Percentiles rank a stretch among this genome's conserved stretches.
These are phyloP conservation scores for Aegilops speltoides DNA, from an alignment of 176 grass and related monocot genomes.

Conservation along the genomic window DNA sequence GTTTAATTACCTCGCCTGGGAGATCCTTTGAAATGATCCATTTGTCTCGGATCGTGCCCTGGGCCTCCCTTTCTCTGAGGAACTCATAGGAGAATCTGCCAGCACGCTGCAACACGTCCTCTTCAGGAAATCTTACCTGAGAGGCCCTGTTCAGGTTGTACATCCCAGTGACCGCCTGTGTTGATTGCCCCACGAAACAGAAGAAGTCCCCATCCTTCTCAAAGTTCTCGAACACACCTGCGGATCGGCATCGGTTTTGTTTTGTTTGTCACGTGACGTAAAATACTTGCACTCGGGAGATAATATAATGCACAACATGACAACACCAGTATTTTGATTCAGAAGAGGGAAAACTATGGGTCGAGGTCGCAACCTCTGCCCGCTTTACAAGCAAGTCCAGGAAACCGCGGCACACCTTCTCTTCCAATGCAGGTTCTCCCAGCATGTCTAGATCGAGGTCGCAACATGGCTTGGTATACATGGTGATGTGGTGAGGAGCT, in stretches of 20 bases:
- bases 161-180: conserved; percentile 89
- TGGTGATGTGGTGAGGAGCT: too few relatives aligned
- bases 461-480: too few relatives aligned
- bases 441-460: too few relatives aligned
- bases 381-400: too few relatives aligned
- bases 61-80: conserved; percentile 47
- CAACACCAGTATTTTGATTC: background rate
- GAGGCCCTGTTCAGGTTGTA: conserved; percentile 84
- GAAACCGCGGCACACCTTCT: too few relatives aligned
- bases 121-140: conserved; percentile 52
- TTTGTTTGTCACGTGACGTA: background rate
- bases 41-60: conserved; percentile 46
- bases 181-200: conserved; percentile 86
- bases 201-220: conserved; percentile 91
- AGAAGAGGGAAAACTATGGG: background rate
- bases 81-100: conserved; percentile 45
- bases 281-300: background rate
- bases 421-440: too few relatives aligned
- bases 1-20: conserved; percentile 67
- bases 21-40: conserved; percentile 77
- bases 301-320: background rate
- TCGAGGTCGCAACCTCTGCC: too few relatives aligned
- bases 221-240: conserved; percentile 80
- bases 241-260: background rate
- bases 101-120: conserved; percentile 52